Evolutionary conservation across 805 yeast species (phyloP), one percentile per base, ranked within the genome.

Genomic region (Cyberlindnera mrakii): DNA sequence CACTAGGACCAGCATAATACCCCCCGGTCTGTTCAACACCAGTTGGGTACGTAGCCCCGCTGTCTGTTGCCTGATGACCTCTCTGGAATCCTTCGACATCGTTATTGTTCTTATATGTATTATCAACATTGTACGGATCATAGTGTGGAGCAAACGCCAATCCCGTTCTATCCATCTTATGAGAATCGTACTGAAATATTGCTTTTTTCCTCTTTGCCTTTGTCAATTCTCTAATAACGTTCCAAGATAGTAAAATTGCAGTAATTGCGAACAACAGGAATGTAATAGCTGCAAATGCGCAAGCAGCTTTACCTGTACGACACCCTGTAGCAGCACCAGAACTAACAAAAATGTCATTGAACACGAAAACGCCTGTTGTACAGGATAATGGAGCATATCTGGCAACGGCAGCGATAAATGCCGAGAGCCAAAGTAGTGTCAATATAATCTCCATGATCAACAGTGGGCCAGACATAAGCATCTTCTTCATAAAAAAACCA

Each of bases 321-420:
- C 55, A 47, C 14, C 44, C 50, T 27, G 10, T 39, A 16, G 36
- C 18, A 16, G 18, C 10, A 8, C 38, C 30, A 25, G 30, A 20
- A 20, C 18, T 18, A 25, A 35, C 17, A 25, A 35, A 20, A 14
- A 5, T 16, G 11, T 20, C 38, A 20, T 8, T 15, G n/a, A 5
- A 10, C 25, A 10, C 4, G 20, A 10, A 10, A 20, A 23, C 25
- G 13, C 17, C n/a, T 5, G 25, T 14, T 13, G 17, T 29, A 19
- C 70, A 66, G 13, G 60, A 47, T 17, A 47, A 52, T 13, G 57
- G 52, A 33, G 67, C 62, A 40, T 58, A 57, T 4, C 52, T 49
- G 10, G 60, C 45, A 6, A 67, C 66, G 13, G 55, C 50, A 18
- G 66, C 66, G 39, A 66, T 55, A 39, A 65, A 66, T 1, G 63